Conservation (phyloP, 805 yeast species). For the Cyberlindnera petersonii region DNA sequence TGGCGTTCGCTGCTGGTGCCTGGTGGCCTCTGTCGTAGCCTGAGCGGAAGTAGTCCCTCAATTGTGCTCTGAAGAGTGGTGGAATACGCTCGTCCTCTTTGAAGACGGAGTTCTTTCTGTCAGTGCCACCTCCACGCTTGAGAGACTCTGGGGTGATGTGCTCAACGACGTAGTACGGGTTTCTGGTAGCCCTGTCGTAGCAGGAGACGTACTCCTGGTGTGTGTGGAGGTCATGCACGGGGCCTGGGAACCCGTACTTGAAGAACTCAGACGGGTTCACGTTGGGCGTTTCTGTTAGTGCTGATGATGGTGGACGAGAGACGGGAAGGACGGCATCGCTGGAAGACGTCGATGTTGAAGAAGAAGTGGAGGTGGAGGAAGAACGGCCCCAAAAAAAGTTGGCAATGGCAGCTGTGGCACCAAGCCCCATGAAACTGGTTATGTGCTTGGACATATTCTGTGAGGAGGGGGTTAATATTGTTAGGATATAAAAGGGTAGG, state of each 20-base stretch:
- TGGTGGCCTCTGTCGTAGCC: constrained; percentile 98
- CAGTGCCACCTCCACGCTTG: constrained; percentile 48
- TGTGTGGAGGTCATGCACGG: constrained; percentile 75
- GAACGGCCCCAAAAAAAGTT: constrained; percentile 33
- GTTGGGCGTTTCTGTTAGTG: background rate
- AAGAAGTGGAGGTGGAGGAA: constrained; percentile 6
- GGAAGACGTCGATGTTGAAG: constrained; percentile 7
- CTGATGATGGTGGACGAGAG: constrained; percentile 6
- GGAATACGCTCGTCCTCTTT: constrained; percentile 87
- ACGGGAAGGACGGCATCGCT: constrained; percentile 3
- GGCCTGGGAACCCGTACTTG: constrained; percentile 94
- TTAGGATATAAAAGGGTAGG: background rate
- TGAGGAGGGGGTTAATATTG: background rate
- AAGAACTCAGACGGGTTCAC: constrained; percentile 79
- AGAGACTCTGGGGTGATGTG: constrained; percentile 78
- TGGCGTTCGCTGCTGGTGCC: constrained; percentile 98
- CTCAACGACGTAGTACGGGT: constrained; percentile 85
- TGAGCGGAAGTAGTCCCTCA: constrained; percentile 86
- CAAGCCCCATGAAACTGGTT: constrained; percentile 5
- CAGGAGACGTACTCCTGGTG: constrained; percentile 79
- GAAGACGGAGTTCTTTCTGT: constrained; percentile 78
- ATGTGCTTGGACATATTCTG: constrained; percentile 23
- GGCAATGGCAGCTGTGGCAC: constrained; percentile 31
- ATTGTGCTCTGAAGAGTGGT: constrained; percentile 61
- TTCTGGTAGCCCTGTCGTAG: constrained; percentile 77